A percentile compares a stretch with the other conserved stretches of the same genome.
These are phyloP conservation scores for Ustilago loliicola DNA, from an alignment of 1,284 basidiomycete genomes.

Conservation along the genomic window DNA sequence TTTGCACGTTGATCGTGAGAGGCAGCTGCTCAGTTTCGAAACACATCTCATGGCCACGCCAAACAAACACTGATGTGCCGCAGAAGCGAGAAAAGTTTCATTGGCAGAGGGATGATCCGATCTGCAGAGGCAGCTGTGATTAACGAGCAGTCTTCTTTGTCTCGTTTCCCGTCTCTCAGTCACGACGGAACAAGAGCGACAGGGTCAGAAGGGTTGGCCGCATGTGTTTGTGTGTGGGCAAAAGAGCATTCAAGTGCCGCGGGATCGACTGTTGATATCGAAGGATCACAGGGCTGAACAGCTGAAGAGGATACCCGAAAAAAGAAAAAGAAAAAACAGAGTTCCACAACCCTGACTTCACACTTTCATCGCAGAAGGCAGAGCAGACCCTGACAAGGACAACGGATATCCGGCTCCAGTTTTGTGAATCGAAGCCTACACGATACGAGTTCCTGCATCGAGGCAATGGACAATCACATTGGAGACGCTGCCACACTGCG, in stretches of 20 bases:
- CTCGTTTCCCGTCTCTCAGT: not conserved
- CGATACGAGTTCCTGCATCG: constrained; percentile 14
- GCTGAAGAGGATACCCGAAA: not conserved
- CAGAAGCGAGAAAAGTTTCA: constrained; percentile 4
- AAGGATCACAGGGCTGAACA: constrained; percentile 10
- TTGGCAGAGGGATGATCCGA: not conserved
- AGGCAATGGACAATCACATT: not conserved
- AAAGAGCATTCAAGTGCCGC: constrained; percentile 18
- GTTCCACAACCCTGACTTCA: constrained; percentile 8
- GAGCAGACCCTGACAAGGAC: constrained; percentile 1
- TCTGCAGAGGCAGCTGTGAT: constrained; percentile 3
- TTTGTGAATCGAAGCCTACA: not conserved
- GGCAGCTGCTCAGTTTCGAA: constrained; percentile 7
- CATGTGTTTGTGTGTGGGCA: not conserved
- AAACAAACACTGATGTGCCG: constrained; percentile 1
- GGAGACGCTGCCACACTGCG: not conserved
- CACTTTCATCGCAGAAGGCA: not conserved
- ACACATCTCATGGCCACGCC: not conserved
- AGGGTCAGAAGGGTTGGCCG: constrained; percentile 3
- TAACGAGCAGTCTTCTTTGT: not conserved
- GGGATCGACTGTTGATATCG: constrained; percentile 16
- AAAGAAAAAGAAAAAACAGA: constrained; percentile 6
- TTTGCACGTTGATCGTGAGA: constrained; percentile 8
- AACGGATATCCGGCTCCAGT: constrained; percentile 3
- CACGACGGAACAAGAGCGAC: not conserved